A percentile compares a stretch with the other conserved stretches of the same genome.
Evolutionary conservation across 2,329 filamentous ascomycete genomes (phyloP).

Genomic region (Ilyonectria mors-panacis): DNA sequence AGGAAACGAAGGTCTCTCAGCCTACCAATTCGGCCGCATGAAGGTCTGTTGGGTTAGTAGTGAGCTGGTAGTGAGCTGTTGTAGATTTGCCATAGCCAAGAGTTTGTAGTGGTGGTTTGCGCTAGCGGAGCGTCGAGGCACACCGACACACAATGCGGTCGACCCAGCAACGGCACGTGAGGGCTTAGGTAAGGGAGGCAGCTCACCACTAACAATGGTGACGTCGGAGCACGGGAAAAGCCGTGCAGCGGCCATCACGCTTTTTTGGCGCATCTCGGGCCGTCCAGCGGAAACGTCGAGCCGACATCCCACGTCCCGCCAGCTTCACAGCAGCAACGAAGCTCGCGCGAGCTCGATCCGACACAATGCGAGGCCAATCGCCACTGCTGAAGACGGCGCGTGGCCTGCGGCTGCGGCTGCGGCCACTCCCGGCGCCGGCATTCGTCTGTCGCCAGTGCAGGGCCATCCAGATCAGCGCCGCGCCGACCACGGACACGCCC

Average conservation of each 20-base stretch:
- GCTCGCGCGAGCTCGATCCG: conserved; percentile 39
- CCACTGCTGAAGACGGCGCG: conserved; percentile 56
- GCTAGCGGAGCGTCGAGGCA: conserved; percentile 12
- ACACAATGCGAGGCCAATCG: conserved; percentile 62
- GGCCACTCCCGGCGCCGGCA: conserved; percentile 45
- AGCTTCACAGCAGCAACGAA: conserved; percentile 25
- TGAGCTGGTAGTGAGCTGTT: conserved; percentile 29
- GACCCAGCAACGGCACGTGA: conserved; percentile 50
- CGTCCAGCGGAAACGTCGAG: conserved; percentile 14
- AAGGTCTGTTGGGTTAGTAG: conserved; percentile 36
- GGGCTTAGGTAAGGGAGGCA: neutral
- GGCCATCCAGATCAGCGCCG: conserved; percentile 74
- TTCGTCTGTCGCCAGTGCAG: conserved; percentile 71
- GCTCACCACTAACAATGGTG: conserved; percentile 24
- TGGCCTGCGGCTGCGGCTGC: conserved; percentile 49
- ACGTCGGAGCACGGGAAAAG: conserved; percentile 51
- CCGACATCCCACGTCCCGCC: conserved; percentile 15
- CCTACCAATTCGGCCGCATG: conserved; percentile 46
- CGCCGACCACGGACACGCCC: conserved; percentile 70
- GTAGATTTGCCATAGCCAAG: conserved; percentile 42
- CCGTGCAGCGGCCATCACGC: conserved; percentile 44
- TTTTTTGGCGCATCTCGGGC: conserved; percentile 35
- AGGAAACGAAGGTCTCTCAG: conserved; percentile 39
- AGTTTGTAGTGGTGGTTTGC: conserved; percentile 31
- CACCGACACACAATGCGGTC: conserved; percentile 36